Percentiles rank a stretch among this genome's conserved stretches.
phyloP scores from a whole-genome alignment of 2,329 filamentous ascomycete species.

The Cryphonectria radicalis region DNA sequence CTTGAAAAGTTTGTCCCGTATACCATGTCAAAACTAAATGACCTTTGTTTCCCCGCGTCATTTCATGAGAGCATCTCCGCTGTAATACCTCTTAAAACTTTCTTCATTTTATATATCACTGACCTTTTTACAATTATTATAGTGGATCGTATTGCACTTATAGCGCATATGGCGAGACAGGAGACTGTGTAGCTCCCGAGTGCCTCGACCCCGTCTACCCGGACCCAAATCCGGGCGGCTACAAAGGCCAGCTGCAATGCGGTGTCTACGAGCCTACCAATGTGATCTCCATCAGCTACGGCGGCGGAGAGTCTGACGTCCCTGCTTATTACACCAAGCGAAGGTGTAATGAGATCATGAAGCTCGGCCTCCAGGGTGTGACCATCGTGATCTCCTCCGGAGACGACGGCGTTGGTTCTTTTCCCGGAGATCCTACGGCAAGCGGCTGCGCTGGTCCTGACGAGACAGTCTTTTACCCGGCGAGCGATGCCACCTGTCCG shows the following conservation, averaged over 20 bases:
- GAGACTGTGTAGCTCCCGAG: constrained; percentile 43
- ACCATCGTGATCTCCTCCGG: constrained; percentile 47
- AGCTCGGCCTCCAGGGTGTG: constrained; percentile 48
- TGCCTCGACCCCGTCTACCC: constrained; percentile 53
- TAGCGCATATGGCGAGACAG: constrained; percentile 49
- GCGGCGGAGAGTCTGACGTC: constrained; percentile 49
- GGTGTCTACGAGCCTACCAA: constrained; percentile 48
- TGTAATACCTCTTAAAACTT: neutral
- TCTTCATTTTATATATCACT: neutral
- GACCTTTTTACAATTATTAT: neutral
- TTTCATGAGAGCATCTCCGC: neutral
- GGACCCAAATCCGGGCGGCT: constrained; percentile 51
- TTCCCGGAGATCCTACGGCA: constrained; percentile 34
- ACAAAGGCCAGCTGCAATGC: constrained; percentile 47
- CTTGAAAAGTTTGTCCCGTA: too few relatives aligned
- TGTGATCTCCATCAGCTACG: constrained; percentile 51
- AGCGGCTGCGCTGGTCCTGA: constrained; percentile 42
- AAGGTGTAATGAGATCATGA: constrained; percentile 48
- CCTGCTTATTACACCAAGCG: constrained; percentile 51
- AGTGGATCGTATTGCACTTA: constrained; percentile 42
- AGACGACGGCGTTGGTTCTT: constrained; percentile 42
- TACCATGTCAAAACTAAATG: neutral
- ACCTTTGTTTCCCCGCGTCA: neutral
- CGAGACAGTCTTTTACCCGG: constrained; percentile 46
- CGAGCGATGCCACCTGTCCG: constrained; percentile 50